Conservation (phyloP, 768 basidiomycete species). For the Macrolepiota albuminosa region DNA sequence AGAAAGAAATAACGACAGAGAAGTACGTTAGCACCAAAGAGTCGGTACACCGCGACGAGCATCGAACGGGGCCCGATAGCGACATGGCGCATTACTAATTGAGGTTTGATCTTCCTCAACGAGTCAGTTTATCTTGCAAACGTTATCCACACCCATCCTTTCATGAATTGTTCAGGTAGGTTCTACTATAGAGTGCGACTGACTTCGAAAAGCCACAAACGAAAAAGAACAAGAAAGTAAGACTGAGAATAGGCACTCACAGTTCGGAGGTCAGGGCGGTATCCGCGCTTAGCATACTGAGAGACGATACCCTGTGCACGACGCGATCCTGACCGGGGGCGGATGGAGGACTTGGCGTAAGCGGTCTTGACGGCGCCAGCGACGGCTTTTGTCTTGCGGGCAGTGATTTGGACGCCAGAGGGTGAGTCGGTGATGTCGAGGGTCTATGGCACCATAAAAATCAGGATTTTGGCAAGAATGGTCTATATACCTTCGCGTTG, state of each 20-base stretch:
- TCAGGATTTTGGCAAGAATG: neutral
- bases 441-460: constrained; percentile 36
- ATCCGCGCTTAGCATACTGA: constrained; percentile 54
- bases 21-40: constrained; percentile 62
- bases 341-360: constrained; percentile 47
- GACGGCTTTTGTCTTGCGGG: constrained; percentile 61
- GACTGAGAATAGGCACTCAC: constrained; percentile 43
- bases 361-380: constrained; percentile 45
- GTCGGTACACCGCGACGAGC: constrained; percentile 60
- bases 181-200: constrained; percentile 85
- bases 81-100: constrained; percentile 58
- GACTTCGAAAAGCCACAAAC: constrained; percentile 9
- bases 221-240: constrained; percentile 6
- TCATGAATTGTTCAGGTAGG: constrained; percentile 76
- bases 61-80: constrained; percentile 74
- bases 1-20: constrained; percentile 14
- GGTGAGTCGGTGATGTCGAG: constrained; percentile 57
- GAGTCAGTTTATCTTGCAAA: constrained; percentile 70
- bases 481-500: constrained; percentile 63
- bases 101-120: constrained; percentile 58
- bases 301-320: constrained; percentile 65
- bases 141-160: constrained; percentile 88
- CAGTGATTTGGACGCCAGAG: constrained; percentile 53
- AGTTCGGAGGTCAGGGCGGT: constrained; percentile 72
- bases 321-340: constrained; percentile 66